phyloP scores from a whole-genome alignment of 495 filamentous ascomycete genomes.

The Aspergillus homomorphus region DNA sequence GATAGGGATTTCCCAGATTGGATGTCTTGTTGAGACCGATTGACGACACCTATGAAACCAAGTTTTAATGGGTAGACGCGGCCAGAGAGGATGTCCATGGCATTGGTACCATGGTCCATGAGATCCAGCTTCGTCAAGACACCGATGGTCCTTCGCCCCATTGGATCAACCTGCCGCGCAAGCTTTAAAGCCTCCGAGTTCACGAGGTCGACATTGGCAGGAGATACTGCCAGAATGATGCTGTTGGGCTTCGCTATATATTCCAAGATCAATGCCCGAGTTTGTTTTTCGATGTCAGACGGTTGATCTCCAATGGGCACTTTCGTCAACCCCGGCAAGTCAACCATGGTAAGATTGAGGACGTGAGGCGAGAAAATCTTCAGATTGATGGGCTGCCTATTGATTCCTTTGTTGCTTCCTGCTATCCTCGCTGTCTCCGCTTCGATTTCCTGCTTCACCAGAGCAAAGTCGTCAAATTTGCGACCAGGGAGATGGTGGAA shows the following conservation, averaged over 20 bases:
- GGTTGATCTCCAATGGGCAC: slow-evolving; percentile 98
- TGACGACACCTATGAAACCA: slow-evolving; percentile 97
- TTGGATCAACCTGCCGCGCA: slow-evolving; percentile 92
- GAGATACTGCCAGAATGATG: slow-evolving; percentile 94
- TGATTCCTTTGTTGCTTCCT: slow-evolving; percentile 98
- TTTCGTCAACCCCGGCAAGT: slow-evolving; percentile 94
- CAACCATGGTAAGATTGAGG: slow-evolving; percentile 92
- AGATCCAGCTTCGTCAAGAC: slow-evolving; percentile 97
- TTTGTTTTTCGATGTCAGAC: slow-evolving; percentile 98
- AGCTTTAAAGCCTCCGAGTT: slow-evolving; percentile 98
- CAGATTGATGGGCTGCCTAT: slow-evolving; percentile 92
- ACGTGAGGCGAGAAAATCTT: slow-evolving; percentile 99
- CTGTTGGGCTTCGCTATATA: slow-evolving; percentile 99
- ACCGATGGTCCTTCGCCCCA: slow-evolving; percentile 92
- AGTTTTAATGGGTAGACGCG: slow-evolving; percentile 96
- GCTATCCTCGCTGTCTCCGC: slow-evolving; percentile 93
- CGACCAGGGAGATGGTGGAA: slow-evolving; percentile 92
- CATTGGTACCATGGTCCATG: slow-evolving; percentile 99
- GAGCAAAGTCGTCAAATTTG: slow-evolving; percentile 85
- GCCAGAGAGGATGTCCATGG: slow-evolving; percentile 92
- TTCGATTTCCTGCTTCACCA: slow-evolving; percentile 96
- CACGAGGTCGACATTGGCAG: slow-evolving; percentile 96
- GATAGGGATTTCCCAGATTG: slow-evolving; percentile 88
- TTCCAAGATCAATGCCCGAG: slow-evolving; percentile 91
- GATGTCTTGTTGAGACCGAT: slow-evolving; percentile 97